Base-by-base conservation (phyloP, 805 yeast species). In the Nakazawaea populi region DNA sequence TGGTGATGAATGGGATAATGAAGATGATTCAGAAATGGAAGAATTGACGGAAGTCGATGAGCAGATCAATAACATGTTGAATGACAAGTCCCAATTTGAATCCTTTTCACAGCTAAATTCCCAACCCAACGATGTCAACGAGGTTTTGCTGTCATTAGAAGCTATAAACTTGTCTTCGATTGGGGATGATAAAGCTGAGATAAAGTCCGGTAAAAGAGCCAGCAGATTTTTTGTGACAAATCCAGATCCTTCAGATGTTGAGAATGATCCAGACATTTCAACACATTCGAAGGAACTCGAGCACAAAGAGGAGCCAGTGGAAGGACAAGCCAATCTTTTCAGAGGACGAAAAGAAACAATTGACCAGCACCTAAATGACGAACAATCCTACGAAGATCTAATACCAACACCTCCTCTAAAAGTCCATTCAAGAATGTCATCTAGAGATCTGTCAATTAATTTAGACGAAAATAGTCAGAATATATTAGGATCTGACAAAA, bases 1-100 rank as follows among this genome's bases (percentile, higher is more conserved):
- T 32, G 54, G 54, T 24, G 54, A 52, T 27, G 49, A 46, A 14
- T 52, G 54, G 54, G 48, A 42, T 6, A 40, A 52, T 24, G 47
- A 43, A n/a, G 37, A 38, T 6, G 50, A 37, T 9, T 42, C 40
- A 5, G 48, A 44, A 8, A 38, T 11, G 27, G 47, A 48, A n/a
- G 24, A 8, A n/a, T 34, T 28, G 9, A 37, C 10, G 29, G 46
- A 29, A 27, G 35, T 28, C 24, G 48, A 49, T 6, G 38, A 31
- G 6, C 30, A 9, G 18, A 29, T 42, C 6, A 35, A 18, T 8
- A 41, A 35, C 12, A 41, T 1, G 47, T 37, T n/a, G 46, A 41
- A 28, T 31, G 24, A 6, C 9, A 24, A 27, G 48, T 14, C 14
- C 7, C 42, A 29, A 37, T 24, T 12, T 11, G 12, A 14, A 35